Percentiles rank a stretch among this genome's conserved stretches.
phyloP scores from a whole-genome alignment of 257 asterid species.

The Avicennia marina region DNA sequence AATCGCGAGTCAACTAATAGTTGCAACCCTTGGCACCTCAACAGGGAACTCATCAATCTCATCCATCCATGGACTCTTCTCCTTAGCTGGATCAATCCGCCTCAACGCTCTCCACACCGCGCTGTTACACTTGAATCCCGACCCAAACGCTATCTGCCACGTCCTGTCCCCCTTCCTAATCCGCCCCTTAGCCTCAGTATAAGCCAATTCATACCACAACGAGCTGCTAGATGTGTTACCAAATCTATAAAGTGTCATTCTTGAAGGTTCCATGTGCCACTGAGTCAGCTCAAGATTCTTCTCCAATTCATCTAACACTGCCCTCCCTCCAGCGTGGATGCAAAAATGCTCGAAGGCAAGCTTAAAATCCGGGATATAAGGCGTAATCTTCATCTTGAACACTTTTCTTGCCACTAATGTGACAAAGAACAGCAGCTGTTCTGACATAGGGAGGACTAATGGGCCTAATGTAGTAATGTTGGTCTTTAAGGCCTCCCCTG shows the following conservation, averaged over 20 bases:
- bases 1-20: slow-evolving; percentile 21
- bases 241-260: slow-evolving; percentile 47
- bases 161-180: slow-evolving; percentile 42
- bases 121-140: slow-evolving; percentile 55
- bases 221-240: slow-evolving; percentile 53
- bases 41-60: slow-evolving; percentile 46
- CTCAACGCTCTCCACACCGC: slow-evolving; percentile 46
- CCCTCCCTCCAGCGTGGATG: slow-evolving; percentile 51
- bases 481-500: slow-evolving; percentile 42
- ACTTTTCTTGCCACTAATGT: slow-evolving; percentile 35
- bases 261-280: slow-evolving; percentile 54
- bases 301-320: slow-evolving; percentile 42
- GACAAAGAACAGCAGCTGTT: slow-evolving; percentile 21
- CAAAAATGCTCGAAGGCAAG: slow-evolving; percentile 50
- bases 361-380: slow-evolving; percentile 48
- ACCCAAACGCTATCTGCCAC: slow-evolving; percentile 57
- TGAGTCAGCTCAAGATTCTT: slow-evolving; percentile 34
- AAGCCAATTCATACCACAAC: slow-evolving; percentile 45
- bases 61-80: slow-evolving; percentile 48
- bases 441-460: slow-evolving; percentile 30
- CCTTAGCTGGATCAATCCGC: slow-evolving; percentile 30
- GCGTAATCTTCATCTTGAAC: slow-evolving; percentile 39
- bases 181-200: slow-evolving; percentile 47
- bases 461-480: slow-evolving; percentile 44
- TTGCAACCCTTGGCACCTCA: slow-evolving; percentile 38